Evolutionary conservation across 345 rosid species (phyloP).

Genomic region (Arabidopsis arenosa): DNA sequence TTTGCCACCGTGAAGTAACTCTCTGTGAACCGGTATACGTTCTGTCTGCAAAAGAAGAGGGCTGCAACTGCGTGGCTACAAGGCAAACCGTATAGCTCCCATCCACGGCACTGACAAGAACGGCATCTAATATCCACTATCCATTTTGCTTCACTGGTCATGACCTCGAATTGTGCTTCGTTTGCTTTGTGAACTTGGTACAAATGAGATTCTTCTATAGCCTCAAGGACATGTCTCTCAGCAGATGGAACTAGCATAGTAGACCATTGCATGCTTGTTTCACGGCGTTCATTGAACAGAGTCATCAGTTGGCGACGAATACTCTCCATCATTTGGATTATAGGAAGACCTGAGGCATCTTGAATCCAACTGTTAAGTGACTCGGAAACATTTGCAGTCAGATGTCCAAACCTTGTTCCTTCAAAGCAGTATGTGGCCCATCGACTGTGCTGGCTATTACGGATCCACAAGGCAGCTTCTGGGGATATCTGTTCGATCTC

Average conservation of each 20-base stretch:
- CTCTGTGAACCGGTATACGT: conserved; percentile 81
- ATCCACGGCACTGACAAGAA: conserved; percentile 84
- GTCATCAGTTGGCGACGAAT: conserved; percentile 91
- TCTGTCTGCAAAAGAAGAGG: conserved; percentile 90
- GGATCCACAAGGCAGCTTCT: conserved; percentile 87
- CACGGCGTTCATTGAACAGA: conserved; percentile 86
- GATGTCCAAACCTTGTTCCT: conserved; percentile 82
- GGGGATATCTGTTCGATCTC: conserved; percentile 82
- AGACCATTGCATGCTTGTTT: conserved; percentile 85
- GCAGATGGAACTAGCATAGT: conserved; percentile 88
- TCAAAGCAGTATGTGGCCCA: conserved; percentile 94
- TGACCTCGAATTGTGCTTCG: conserved; percentile 75
- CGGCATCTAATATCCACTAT: conserved; percentile 72
- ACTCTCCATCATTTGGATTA: conserved; percentile 94
- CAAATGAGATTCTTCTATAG: conserved; percentile 65
- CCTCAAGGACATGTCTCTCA: conserved; percentile 73
- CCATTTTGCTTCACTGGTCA: conserved; percentile 62
- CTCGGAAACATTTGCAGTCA: conserved; percentile 85
- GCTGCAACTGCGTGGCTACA: conserved; percentile 98
- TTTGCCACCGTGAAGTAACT: conserved; percentile 92
- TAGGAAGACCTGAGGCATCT: conserved; percentile 86
- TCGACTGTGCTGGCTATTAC: conserved; percentile 69
- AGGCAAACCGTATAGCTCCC: conserved; percentile 94
- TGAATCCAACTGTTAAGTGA: conserved; percentile 79
- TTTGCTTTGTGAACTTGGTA: conserved; percentile 76